Percentiles rank a stretch among this genome's conserved stretches.
These are phyloP conservation scores for Cyclocybe aegerita DNA, from an alignment of 768 basidiomycete genomes.

Conservation along the genomic window DNA sequence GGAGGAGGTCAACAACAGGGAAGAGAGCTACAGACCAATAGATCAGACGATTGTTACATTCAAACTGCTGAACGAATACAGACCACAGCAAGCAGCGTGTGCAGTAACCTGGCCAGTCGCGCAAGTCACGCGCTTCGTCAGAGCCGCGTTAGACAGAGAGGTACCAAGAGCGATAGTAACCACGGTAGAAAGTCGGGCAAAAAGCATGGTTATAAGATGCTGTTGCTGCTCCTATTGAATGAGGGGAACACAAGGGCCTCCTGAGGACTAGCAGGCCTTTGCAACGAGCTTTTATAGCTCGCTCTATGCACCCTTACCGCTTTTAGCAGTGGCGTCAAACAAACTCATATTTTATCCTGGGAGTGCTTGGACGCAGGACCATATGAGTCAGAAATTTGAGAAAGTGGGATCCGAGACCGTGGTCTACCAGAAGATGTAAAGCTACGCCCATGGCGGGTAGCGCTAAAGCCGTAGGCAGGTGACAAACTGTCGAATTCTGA, in stretches of 20 bases:
- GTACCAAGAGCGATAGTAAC: conserved; percentile 16
- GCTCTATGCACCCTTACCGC: too few relatives aligned
- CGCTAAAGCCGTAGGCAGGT: too few relatives aligned
- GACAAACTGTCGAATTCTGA: too few relatives aligned
- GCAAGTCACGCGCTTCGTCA: conserved; percentile 23
- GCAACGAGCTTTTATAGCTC: too few relatives aligned
- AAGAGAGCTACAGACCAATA: conserved; percentile 11
- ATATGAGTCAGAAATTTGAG: too few relatives aligned
- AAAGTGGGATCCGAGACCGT: too few relatives aligned
- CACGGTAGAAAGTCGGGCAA: conserved; percentile 19
- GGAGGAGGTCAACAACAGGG: conserved; percentile 26
- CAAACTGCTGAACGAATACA: background rate
- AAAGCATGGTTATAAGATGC: conserved; percentile 13
- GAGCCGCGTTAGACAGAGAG: conserved; percentile 13
- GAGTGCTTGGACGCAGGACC: too few relatives aligned
- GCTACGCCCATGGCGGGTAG: too few relatives aligned
- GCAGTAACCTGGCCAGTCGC: conserved; percentile 23
- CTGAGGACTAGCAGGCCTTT: too few relatives aligned
- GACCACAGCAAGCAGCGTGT: conserved; percentile 22
- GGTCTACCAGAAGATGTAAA: too few relatives aligned
- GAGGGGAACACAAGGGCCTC: background rate
- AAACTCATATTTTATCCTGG: too few relatives aligned
- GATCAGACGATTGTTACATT: background rate
- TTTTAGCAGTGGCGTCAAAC: too few relatives aligned
- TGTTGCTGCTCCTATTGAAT: background rate